Evolutionary conservation across 2,329 filamentous ascomycete genomes (phyloP).

Genomic region (Diaporthe sp.): DNA sequence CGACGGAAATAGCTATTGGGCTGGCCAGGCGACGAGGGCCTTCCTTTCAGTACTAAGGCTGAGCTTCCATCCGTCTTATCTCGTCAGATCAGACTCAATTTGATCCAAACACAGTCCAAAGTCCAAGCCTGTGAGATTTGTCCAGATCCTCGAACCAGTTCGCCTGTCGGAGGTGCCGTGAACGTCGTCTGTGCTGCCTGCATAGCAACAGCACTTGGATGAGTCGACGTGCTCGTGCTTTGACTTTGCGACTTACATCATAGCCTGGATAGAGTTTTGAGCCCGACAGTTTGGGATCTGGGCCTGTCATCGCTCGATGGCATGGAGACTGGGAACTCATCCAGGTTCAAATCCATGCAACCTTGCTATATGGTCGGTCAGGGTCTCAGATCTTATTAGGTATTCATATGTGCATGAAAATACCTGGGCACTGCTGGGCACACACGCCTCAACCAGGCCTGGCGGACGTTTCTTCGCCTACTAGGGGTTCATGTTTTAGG

Average conservation of each 20-base stretch:
- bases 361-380: neutral
- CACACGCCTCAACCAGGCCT: neutral
- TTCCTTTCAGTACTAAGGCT: conserved; percentile 24
- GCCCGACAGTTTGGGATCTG: conserved; percentile 26
- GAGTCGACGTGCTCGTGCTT: conserved; percentile 2
- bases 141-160: neutral
- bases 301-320: conserved; percentile 2
- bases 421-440: neutral
- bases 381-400: neutral
- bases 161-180: neutral
- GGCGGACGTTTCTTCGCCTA: neutral
- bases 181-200: neutral
- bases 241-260: conserved; percentile 32
- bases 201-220: neutral
- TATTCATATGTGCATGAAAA: neutral
- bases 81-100: conserved; percentile 7
- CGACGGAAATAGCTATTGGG: conserved; percentile 16
- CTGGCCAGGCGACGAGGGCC: conserved; percentile 20
- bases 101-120: neutral
- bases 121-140: conserved; percentile 2
- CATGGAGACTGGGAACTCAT: neutral
- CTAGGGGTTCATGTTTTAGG: neutral
- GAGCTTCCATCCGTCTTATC: conserved; percentile 12
- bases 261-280: conserved; percentile 25
- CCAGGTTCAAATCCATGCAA: neutral